Conservation (phyloP, 768 basidiomycete genomes). For the Daedalea quercina region DNA sequence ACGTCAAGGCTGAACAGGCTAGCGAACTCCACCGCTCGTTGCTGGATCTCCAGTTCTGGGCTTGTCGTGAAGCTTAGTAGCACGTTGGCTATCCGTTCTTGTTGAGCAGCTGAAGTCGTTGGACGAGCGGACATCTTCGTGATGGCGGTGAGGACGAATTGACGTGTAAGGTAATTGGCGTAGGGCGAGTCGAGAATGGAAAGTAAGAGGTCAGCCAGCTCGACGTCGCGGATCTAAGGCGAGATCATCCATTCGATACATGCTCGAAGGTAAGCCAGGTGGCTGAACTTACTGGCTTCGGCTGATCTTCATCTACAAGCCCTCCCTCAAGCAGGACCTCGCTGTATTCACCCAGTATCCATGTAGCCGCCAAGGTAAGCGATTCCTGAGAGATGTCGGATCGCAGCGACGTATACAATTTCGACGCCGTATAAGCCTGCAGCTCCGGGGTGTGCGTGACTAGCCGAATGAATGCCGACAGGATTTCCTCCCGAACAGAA, state of each 20-base stretch:
- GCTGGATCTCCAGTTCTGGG: constrained; percentile 91
- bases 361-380: constrained; percentile 85
- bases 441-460: constrained; percentile 96
- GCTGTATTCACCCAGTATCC: constrained; percentile 96
- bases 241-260: too few relatives aligned
- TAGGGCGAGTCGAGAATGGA: constrained; percentile 92
- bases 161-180: constrained; percentile 82
- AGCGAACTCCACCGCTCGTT: constrained; percentile 92
- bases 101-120: constrained; percentile 57
- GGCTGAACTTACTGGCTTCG: constrained; percentile 46
- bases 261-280: neutral
- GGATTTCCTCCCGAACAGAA: constrained; percentile 92
- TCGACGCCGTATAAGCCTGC: constrained; percentile 91
- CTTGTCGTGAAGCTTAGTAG: constrained; percentile 80
- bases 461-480: constrained; percentile 91
- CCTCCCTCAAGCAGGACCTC: constrained; percentile 87
- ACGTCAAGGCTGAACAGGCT: constrained; percentile 75
- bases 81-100: constrained; percentile 73
- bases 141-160: constrained; percentile 85
- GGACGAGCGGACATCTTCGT: constrained; percentile 86
- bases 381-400: constrained; percentile 96
- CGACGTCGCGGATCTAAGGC: constrained; percentile 66
- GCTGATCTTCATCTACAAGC: constrained; percentile 68
- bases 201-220: constrained; percentile 80
- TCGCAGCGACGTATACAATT: constrained; percentile 80